Base-by-base conservation (phyloP, 306 rosid genomes). In the Carpinus viminea region DNA sequence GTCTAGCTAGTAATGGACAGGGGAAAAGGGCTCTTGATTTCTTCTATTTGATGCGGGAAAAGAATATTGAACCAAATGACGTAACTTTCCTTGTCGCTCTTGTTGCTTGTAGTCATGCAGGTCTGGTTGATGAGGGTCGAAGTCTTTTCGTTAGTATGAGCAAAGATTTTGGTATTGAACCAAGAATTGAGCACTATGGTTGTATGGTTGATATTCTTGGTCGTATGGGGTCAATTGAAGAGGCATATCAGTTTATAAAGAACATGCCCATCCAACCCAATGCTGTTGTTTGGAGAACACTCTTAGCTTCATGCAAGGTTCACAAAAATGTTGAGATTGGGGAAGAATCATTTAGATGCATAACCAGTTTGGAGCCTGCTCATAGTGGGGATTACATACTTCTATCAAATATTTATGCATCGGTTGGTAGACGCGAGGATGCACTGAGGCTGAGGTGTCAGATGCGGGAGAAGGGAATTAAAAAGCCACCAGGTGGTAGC, bases 131-230 rank as follows among this genome's bases (percentile, higher is more conserved):
- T 20, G 85, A 88, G 79, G 90, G 92, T 56, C 84, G 82, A 75
- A 78, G 76, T 20, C 74, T 86, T 76, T 88, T 88, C 80, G 60
- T 75, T 65, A 81, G 86, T 72, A 88, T 90, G 90, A 86, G 76
- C 64, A 79, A 36, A 57, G 89, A 86, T 62, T 86, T 79, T 12
- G 72, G 82, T 26, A 90, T 90, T 21, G 88, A 83, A 72, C 88
- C 87, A 10, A 83, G 89, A 76, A 86, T 86, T 5, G 92, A 88
- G 80, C 92, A 90, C 74, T 88, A 86, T 52, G 94, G 94, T 69
- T 88, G 92, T 64, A 88, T 90, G 92, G 94, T 90, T 53, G 94
- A 90, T 78, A 77, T 88, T 76, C 86, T 86, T 72, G 94, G 94
- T 57, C 87, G 88, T 45, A 89, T 90, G 34, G 89, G 92, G 64